Percentiles rank a stretch among this genome's conserved stretches.
These are phyloP conservation scores for Gliomastix tumulicola DNA, from an alignment of 2,329 filamentous ascomycete species.

Conservation along the genomic window DNA sequence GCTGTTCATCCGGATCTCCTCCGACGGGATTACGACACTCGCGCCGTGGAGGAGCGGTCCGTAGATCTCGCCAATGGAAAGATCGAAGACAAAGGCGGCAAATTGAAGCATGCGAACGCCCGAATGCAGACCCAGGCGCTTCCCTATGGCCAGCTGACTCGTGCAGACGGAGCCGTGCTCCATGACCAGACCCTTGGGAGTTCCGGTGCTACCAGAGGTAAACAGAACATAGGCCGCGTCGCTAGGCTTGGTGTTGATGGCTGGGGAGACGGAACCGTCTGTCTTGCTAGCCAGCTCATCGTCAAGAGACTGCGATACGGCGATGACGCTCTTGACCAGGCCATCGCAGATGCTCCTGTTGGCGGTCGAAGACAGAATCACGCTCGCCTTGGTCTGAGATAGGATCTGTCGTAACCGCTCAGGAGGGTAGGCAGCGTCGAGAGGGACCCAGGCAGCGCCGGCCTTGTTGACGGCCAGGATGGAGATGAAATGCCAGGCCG, in stretches of 20 bases:
- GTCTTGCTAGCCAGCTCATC: too few species aligned
- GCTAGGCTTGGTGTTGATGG: too few species aligned
- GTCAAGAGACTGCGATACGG: neutral
- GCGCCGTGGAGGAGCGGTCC: constrained; percentile 5
- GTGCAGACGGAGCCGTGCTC: constrained; percentile 10
- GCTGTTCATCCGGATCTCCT: constrained; percentile 6
- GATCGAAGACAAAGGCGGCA: constrained; percentile 7
- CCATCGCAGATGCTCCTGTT: constrained; percentile 1
- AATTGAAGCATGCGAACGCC: constrained; percentile 2
- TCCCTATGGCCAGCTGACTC: constrained; percentile 8
- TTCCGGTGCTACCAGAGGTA: constrained; percentile 11
- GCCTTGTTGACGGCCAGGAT: constrained; percentile 14
- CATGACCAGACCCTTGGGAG: constrained; percentile 13
- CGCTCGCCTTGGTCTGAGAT: constrained; percentile 25
- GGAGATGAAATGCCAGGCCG: constrained; percentile 7
- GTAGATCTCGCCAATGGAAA: constrained; percentile 5
- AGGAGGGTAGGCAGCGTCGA: constrained; percentile 18
- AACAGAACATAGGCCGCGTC: constrained; percentile 8
- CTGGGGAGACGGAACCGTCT: constrained; percentile 1
- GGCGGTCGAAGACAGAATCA: constrained; percentile 25
- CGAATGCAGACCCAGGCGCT: neutral
- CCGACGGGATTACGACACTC: constrained; percentile 8
- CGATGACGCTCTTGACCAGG: too few species aligned
- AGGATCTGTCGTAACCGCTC: constrained; percentile 15
- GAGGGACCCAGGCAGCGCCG: constrained; percentile 13